Conservation (phyloP, 805 yeast species). For the Saccharomyces mikatae region DNA sequence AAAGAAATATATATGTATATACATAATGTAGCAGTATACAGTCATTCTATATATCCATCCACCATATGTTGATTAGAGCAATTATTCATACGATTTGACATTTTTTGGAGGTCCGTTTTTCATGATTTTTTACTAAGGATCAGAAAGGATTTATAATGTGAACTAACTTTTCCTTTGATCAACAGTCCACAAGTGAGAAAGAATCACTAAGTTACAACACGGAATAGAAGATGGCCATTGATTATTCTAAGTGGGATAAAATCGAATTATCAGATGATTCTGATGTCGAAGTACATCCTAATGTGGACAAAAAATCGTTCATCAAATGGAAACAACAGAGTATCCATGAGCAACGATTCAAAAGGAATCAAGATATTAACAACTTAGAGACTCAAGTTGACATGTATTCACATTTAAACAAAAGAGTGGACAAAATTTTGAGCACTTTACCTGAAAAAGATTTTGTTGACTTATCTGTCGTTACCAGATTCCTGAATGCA, state of each 20-base stretch:
- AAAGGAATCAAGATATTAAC: slow-evolving; percentile 69
- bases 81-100: background rate
- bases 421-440: slow-evolving; percentile 61
- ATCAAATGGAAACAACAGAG: slow-evolving; percentile 96
- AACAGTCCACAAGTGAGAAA: background rate
- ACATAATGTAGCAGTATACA: background rate
- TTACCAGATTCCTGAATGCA: slow-evolving; percentile 38
- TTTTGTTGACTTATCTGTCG: slow-evolving; percentile 22
- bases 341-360: slow-evolving; percentile 85
- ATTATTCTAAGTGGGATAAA: slow-evolving; percentile 97
- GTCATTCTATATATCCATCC: background rate
- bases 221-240: slow-evolving; percentile 56
- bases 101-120: background rate
- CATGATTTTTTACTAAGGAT: background rate
- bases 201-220: background rate
- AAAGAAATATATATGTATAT: background rate
- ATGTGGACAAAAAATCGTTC: slow-evolving; percentile 88
- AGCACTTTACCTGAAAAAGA: slow-evolving; percentile 35
- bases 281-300: slow-evolving; percentile 95
- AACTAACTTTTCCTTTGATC: background rate
- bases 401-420: slow-evolving; percentile 71
- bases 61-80: background rate
- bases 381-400: slow-evolving; percentile 67
- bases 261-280: slow-evolving; percentile 94
- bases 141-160: background rate